Evolutionary conservation across 164 flowering plant genomes (phyloP), one percentile per base, ranked within the genome.

Genomic region (Aristolochia californica): DNA sequence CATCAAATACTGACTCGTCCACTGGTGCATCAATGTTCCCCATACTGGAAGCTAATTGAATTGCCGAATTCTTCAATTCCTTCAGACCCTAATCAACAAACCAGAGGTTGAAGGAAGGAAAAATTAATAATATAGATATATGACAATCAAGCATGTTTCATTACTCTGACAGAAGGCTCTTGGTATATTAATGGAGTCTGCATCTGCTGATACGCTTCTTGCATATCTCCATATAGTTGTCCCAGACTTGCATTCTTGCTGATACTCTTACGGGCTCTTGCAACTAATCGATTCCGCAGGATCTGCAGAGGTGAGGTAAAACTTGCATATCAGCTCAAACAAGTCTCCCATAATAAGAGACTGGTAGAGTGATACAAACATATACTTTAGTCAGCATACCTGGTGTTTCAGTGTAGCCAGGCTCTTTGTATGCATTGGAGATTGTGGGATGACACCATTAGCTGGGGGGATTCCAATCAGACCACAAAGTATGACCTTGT

Each of bases 361-460:
- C 40, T 34, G 10, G 40, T 34, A 12, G 10, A 14, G 25, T 25
- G 0, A 28, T 13, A 38, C 48, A 20, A 54, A n/a, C 15, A 28
- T 54, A 24, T 4, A 5, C 15, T 10, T 43, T 3, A 23, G 30
- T 17, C 48, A 43, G 45, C 56, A 61, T 74, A 87, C 97, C 88
- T 94, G 97, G 62, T 94, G 87, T 68, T 94, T 94, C 26, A 94
- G 91, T 72, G 99, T 94, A 8, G 99, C 99, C 45, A 94, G 72
- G 62, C 97, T 90, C 79, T 94, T 94, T 53, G 99, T 94, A 66
- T 94, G 99, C 99, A 94, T 94, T 48, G 99, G 99, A 60, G 99
- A 94, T 62, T 94, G 99, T 23, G 99, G 99, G 56, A 94, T 94
- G 48, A 94, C 99, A 66, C 99, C 99, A 68, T 94, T 90, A 59